These are phyloP conservation scores for Boletus semigastroideus DNA, from an alignment of 1,284 basidiomycete genomes.

Conservation along the genomic window DNA sequence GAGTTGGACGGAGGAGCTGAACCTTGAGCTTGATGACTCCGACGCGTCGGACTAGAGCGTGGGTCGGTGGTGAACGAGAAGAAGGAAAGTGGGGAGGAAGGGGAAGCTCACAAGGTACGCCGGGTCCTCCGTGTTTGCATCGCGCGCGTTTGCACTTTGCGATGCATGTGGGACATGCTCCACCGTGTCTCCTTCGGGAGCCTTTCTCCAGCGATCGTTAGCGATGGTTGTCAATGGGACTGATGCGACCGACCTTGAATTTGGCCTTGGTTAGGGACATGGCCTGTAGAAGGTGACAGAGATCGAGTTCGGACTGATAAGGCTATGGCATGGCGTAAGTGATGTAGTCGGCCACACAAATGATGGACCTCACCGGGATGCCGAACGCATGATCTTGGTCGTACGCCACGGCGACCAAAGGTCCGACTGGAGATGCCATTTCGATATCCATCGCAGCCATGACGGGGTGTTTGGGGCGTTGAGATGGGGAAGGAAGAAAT, in stretches of 20 bases:
- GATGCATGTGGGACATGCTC: slow-evolving; percentile 28
- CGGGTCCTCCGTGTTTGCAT: slow-evolving; percentile 38
- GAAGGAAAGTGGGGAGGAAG: neutral
- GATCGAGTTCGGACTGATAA: slow-evolving; percentile 39
- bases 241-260: slow-evolving; percentile 29
- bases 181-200: slow-evolving; percentile 19
- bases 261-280: slow-evolving; percentile 42
- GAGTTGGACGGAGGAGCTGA: slow-evolving; percentile 38
- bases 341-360: neutral
- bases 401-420: slow-evolving; percentile 26
- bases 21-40: slow-evolving; percentile 45
- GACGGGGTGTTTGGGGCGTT: neutral
- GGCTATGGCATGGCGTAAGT: slow-evolving; percentile 12
- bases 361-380: slow-evolving; percentile 20
- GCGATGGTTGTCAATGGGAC: neutral
- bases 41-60: slow-evolving; percentile 42
- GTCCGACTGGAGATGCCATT: slow-evolving; percentile 31
- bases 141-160: slow-evolving; percentile 34
- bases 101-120: slow-evolving; percentile 29
- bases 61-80: too few species aligned
- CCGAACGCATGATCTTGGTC: slow-evolving; percentile 18
- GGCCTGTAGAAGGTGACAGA: slow-evolving; percentile 49
- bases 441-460: slow-evolving; percentile 32
- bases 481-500: neutral
- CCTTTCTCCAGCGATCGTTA: slow-evolving; percentile 36